Evolutionary conservation across 305 asterid genomes (phyloP).

Genomic region (Solanum hybrid): DNA sequence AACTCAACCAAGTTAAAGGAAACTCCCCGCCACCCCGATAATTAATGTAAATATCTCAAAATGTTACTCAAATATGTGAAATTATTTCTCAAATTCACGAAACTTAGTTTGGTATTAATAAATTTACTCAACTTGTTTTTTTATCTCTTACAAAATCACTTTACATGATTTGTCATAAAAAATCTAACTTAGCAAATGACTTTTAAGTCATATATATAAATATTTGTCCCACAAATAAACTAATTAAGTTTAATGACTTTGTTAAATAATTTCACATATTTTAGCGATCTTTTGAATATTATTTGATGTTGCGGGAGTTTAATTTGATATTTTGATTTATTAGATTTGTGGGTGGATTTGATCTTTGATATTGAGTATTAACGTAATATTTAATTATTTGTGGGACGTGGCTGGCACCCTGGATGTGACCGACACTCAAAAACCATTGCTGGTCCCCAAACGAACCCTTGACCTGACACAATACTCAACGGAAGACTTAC

Average conservation of each 20-base stretch:
- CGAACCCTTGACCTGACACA: no score
- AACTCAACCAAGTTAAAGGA: background rate
- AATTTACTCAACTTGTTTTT: background rate
- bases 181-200: background rate
- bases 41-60: background rate
- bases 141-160: background rate
- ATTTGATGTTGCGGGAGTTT: background rate
- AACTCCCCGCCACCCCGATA: background rate
- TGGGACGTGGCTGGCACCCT: background rate
- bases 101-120: background rate
- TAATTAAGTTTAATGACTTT: background rate
- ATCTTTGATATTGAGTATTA: background rate
- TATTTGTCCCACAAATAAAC: background rate
- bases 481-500: no score
- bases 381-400: background rate
- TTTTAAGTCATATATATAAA: background rate
- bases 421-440: no score
- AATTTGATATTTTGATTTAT: background rate
- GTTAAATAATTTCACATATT: background rate
- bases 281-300: background rate
- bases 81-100: background rate
- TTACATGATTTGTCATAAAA: background rate
- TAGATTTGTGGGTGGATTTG: background rate
- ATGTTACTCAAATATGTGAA: background rate
- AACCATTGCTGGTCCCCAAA: no score